Evolutionary conservation across 73 alveolate species (phyloP).

Genomic region (Blepharisma stoltei): DNA sequence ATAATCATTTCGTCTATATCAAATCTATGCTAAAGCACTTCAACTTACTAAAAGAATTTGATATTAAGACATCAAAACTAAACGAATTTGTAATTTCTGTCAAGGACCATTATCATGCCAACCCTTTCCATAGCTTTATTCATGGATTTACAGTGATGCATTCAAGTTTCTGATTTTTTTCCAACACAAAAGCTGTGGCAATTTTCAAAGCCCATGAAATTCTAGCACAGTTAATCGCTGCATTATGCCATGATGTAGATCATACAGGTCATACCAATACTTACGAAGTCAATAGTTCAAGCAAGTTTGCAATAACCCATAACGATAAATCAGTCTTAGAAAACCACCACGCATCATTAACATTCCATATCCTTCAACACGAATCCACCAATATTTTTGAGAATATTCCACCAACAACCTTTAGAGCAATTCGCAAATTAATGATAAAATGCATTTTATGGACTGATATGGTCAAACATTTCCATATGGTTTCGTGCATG

Average conservation of each 20-base stretch:
- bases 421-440: slow-evolving; percentile 65
- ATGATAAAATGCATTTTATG: slow-evolving; percentile 74
- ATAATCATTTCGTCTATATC: background rate
- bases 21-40: slow-evolving; percentile 9
- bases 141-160: slow-evolving; percentile 61
- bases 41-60: background rate
- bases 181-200: background rate
- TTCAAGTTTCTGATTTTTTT: background rate
- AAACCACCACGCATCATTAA: slow-evolving; percentile 72
- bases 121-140: slow-evolving; percentile 56
- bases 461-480: slow-evolving; percentile 89
- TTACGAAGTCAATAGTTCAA: slow-evolving; percentile 52
- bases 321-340: slow-evolving; percentile 85
- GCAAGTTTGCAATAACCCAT: slow-evolving; percentile 63
- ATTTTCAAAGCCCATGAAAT: background rate
- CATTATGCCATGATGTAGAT: slow-evolving; percentile 77
- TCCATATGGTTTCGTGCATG: slow-evolving; percentile 31
- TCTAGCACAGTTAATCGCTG: slow-evolving; percentile 1
- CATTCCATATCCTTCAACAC: slow-evolving; percentile 57
- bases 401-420: slow-evolving; percentile 32
- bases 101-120: slow-evolving; percentile 9
- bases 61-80: background rate
- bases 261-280: slow-evolving; percentile 80
- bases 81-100: background rate
- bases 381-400: slow-evolving; percentile 51